phyloP scores from a whole-genome alignment of 1,284 basidiomycete genomes.

The Chalciporus sp. region DNA sequence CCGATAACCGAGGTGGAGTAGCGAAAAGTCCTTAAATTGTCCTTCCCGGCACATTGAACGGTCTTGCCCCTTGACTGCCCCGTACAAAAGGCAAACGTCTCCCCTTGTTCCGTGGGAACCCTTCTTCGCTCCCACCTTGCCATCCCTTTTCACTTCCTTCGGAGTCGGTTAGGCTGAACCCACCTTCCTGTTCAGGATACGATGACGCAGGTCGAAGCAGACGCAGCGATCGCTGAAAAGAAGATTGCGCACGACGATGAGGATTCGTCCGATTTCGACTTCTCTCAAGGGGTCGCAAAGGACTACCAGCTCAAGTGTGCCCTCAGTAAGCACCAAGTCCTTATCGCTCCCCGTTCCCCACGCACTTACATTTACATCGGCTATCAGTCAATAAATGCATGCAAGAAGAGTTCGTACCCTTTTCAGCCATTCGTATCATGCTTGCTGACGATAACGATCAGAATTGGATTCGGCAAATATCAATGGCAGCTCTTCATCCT shows the following conservation, averaged over 20 bases:
- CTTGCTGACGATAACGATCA: conserved; percentile 19
- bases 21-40: too few species aligned
- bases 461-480: conserved; percentile 64
- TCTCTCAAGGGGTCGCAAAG: conserved; percentile 23
- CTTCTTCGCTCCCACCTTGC: conserved; percentile 2
- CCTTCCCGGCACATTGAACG: too few species aligned
- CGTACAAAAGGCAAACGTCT: conserved; percentile 21
- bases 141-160: background rate
- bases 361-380: background rate
- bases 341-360: background rate
- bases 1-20: too few species aligned
- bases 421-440: conserved; percentile 1
- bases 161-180: background rate
- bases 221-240: conserved; percentile 19
- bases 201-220: conserved; percentile 10
- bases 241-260: conserved; percentile 16
- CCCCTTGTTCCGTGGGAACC: conserved; percentile 19
- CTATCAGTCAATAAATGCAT: conserved; percentile 47
- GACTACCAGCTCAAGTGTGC: conserved; percentile 34
- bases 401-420: conserved; percentile 44
- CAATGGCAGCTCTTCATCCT: conserved; percentile 61
- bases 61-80: too few species aligned
- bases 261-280: conserved; percentile 1
- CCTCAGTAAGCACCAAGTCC: conserved; percentile 20
- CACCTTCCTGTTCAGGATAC: background rate